Base-by-base conservation (phyloP, 352 stramenopile species). In the Pythium utonaiense region DNA sequence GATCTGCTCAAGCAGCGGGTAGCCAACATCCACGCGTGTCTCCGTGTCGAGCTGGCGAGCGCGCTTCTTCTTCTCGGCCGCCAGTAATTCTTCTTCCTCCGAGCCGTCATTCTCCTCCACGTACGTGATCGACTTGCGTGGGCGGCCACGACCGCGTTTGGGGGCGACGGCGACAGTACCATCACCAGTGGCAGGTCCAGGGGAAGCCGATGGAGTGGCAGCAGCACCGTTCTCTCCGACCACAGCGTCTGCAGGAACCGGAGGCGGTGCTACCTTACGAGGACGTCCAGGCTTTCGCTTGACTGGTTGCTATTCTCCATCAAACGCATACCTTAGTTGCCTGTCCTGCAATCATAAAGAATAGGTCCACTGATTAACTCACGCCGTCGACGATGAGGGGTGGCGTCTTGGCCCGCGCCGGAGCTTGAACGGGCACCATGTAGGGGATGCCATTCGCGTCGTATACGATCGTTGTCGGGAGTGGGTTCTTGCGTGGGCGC, bases 1-100 rank as follows among this genome's bases (percentile, higher is more conserved):
- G 63, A 96, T 92, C 58, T 91, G 78, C 47, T 95, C 87, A 40
- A 96, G 60, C 33, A 82, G 62, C 5, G 82, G 85, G 36, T 91
- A 90, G 3, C 72, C 74, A 30, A 76, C 71, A 42, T 89, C 79
- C 34, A 67, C 48, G 17, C 52, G 50, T 27, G 66, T 51, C 36
- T 94, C 82, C 25, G 89, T 89, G 57, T 94, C 85, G 14, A 94
- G 64, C 60, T 91, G 83, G 3, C 86, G 78, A n/a, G 85, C 82
- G 4, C 76, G 73, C 13, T 78, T 76, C 52, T 88, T 88, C 53
- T 91, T 92, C 36, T 92, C 78, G 16, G 57, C 70, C 10, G 74
- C 64, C 2, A 83, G 52, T 5, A 66, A 57, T 36, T 87, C 67
- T 59, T 94, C 85, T 45, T 67, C 78, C 42, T 94, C 85, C 2